Conservation (phyloP, 495 filamentous ascomycete species). For the Aspergillus baeticus region DNA sequence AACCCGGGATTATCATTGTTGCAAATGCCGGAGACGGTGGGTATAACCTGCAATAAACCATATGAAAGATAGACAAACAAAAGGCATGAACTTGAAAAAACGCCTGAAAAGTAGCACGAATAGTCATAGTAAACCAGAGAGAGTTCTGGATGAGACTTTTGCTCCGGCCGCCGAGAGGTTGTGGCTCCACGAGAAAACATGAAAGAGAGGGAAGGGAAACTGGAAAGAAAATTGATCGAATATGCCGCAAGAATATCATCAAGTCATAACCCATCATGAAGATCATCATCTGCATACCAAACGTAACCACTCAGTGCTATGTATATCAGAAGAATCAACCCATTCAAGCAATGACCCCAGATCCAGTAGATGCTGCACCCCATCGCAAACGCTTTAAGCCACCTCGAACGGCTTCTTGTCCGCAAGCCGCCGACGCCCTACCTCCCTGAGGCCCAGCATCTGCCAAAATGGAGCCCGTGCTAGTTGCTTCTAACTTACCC, state of each 20-base stretch:
- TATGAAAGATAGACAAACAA: neutral
- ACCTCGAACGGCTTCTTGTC: conserved; percentile 44
- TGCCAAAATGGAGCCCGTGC: conserved; percentile 32
- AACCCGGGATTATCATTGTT: conserved; percentile 2
- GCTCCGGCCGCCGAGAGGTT: neutral
- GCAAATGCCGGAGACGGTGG: neutral
- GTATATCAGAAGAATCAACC: no score
- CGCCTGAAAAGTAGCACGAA: neutral
- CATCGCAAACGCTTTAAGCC: conserved; percentile 44
- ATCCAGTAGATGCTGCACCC: conserved; percentile 38
- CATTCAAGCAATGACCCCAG: conserved; percentile 33
- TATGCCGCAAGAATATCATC: neutral
- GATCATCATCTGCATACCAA: neutral
- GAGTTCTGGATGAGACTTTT: conserved; percentile 11
- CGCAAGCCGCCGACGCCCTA: conserved; percentile 38
- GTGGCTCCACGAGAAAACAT: neutral
- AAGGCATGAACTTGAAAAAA: neutral
- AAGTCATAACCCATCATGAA: conserved; percentile 12
- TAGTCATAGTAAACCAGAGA: neutral
- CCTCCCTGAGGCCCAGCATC: conserved; percentile 29
- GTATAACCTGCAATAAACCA: conserved; percentile 7
- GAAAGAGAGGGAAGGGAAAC: neutral
- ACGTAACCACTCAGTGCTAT: no score
- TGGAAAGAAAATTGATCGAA: neutral
- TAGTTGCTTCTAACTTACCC: conserved; percentile 62